A percentile compares a stretch with the other conserved stretches of the same genome.
These are phyloP conservation scores for Linderniella brevidens DNA, from an alignment of 257 asterid species.

Conservation along the genomic window DNA sequence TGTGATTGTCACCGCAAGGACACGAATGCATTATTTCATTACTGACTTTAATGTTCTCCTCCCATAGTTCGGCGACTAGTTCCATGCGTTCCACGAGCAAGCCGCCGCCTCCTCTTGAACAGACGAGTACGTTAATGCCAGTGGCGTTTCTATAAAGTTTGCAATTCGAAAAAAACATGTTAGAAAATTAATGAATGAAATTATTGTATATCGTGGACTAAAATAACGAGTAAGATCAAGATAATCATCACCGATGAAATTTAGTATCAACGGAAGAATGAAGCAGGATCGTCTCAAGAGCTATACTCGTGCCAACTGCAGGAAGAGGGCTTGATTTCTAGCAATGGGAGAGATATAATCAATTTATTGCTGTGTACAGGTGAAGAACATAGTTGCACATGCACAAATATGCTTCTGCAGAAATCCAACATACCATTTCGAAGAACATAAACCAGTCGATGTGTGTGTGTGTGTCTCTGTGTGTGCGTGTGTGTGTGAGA, in stretches of 20 bases:
- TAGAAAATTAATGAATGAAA: neutral
- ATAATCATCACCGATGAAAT: constrained; percentile 28
- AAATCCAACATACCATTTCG: too few relatives aligned
- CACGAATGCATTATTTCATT: neutral
- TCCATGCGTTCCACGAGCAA: constrained; percentile 85
- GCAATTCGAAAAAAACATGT: constrained; percentile 6
- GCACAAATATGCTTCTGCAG: neutral
- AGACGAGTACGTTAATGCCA: constrained; percentile 51
- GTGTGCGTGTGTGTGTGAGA: neutral
- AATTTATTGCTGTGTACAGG: constrained; percentile 4
- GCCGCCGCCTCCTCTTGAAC: constrained; percentile 99
- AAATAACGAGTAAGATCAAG: constrained; percentile 2
- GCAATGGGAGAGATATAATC: constrained; percentile 14
- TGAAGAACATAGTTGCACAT: neutral
- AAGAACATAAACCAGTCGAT: neutral
- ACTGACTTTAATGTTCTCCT: constrained; percentile 66
- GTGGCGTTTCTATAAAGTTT: constrained; percentile 33
- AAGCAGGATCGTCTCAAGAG: constrained; percentile 69
- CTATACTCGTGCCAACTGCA: constrained; percentile 92
- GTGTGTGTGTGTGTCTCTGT: neutral
- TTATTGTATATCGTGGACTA: neutral
- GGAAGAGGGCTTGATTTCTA: constrained; percentile 82
- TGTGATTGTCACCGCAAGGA: neutral
- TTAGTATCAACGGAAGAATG: constrained; percentile 42
- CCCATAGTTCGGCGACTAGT: constrained; percentile 88